Evolutionary conservation across 768 basidiomycete species (phyloP), one percentile per base, ranked within the genome.

Genomic region (Boletales sp.): DNA sequence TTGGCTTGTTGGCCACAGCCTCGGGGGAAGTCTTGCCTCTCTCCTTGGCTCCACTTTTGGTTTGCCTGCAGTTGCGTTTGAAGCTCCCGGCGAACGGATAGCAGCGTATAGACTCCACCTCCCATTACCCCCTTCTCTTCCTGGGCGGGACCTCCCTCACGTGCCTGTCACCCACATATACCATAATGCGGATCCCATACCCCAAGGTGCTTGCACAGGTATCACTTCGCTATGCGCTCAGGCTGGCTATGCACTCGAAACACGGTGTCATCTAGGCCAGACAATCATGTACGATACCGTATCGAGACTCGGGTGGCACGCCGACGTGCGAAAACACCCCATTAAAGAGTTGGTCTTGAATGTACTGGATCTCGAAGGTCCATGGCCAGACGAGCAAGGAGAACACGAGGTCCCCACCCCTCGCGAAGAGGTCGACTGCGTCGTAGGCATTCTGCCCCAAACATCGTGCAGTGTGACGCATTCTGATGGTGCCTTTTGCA

Each of bases 141-240:
- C 43, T 10, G 44, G 55, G 19, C 14, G 43, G 18, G 42, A 31
- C 38, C 32, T 59, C 24, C 59, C 66, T 14, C 52, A 35, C 4
- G 65, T 69, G 27, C 64, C 69, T 36, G 38, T 65, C 48, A 72
- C 66, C 0, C 82, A 82, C 57, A 71, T 86, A 42, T 86, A 81
- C 65, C 81, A 87, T 64, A 87, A 73, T 31, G 85, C 85, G 32
- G 85, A 87, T 62, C 86, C 86, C 8, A 82, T 87, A 57, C 80
- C 86, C 7, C 80, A 80, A 52, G 78, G 79, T 24, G 62, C 71
- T 21, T 83, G 81, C 60, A 81, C 73, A 6, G 81, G 81, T 27
- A 41, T 73, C 17, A 52, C 70, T 14, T 81, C 77, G 10, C 62
- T 73, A 0, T 87, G 86, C 51, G 76, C 80, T 35, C 74, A 77